Base-by-base conservation (phyloP, 164 flowering plant genomes). In the Nymphaea thermarum region DNA sequence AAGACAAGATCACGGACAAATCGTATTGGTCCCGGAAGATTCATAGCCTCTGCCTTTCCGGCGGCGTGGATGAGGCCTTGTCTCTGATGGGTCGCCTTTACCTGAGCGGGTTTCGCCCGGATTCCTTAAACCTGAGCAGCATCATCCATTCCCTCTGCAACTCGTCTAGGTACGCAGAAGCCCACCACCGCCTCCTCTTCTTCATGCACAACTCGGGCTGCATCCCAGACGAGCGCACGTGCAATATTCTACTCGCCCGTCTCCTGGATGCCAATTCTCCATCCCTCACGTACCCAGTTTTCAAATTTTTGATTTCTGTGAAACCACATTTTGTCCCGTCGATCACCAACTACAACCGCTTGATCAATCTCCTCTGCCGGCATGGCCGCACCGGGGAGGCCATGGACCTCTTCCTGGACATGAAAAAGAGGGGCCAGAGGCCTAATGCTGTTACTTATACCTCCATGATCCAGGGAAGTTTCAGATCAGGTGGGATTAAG, bases 201-300 rank as follows among this genome's bases (percentile, higher is more conserved):
- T 74, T 77, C 62, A 78, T 70, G 71, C 47, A 87, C 8, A 60
- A 81, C 14, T 75, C 90, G 10, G 57, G 67, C 15, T 80, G 68
- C 63, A 71, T 83, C 66, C 92, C 93, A 4, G 88, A 94, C 64
- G 87, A 84, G 66, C 93, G 93, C 36, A 87, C 97, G 4, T 84
- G 88, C 80, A 94, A 94, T 71, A 82, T 88, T 15, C 82, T 94
- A 68, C 80, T 94, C 55, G 88, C 93, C 5, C 83, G 89, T 16
- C 81, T 94, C n/a, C 87, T 91, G 1, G 75, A 79, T 60, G 78
- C 88, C 5, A 66, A 65, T 60, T 67, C 72, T 44, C 96, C 95
- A 3, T 62, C 44, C 4, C 17, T 7, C 15, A 86, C 93, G 0
- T 72, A 75, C 14, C 71, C 64, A 12, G 75, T 94, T 41, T 62